Evolutionary conservation across 2,329 filamentous ascomycete genomes (phyloP), one percentile per base, ranked within the genome.

Genomic region (Fusarium scirpi): DNA sequence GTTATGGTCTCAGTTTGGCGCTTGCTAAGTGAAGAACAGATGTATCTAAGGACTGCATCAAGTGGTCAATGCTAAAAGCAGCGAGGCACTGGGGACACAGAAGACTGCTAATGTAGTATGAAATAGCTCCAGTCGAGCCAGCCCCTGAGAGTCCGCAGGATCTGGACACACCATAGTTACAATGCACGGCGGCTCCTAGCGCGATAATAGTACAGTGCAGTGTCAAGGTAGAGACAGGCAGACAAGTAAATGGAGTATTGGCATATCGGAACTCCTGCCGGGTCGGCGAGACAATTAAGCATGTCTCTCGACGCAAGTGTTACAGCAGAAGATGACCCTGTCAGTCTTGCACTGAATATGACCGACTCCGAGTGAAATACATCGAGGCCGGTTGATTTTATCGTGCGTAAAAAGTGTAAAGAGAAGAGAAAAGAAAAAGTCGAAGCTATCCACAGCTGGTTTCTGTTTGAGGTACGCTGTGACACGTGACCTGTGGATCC

Each of bases 291-390:
- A 78, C 65, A 71, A 62, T 54, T 48, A 34, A 47, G 34, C 40
- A 61, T 71, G 72, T 67, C 68, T 70, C 70, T 70, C 62, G 62
- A 62, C 69, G 63, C 43, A 57, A 57, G 54, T 65, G 69, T 57
- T 59, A 68, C 65, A 70, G 67, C 74, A 74, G 64, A 67, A 72
- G 66, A 72, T 67, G 63, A 68, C 62, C 74, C 78, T 76, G 69
- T 86, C 82, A 65, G 64, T 89, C 85, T 88, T 76, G 86, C 86
- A 87, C 84, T 80, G 86, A 86, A 87, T 88, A 86, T 89, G 86
- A 89, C 86, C 86, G 83, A 82, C 76, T 82, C 79, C 77, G 81
- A 86, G 84, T 87, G 44, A 79, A 80, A 61, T 78, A 79, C 82
- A 74, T 86, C 79, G 76, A 80, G 76, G 81, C 81, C 84, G 85